Evolutionary conservation across 2,329 filamentous ascomycete genomes (phyloP).

Genomic region (Lasiodiplodia citricola): DNA sequence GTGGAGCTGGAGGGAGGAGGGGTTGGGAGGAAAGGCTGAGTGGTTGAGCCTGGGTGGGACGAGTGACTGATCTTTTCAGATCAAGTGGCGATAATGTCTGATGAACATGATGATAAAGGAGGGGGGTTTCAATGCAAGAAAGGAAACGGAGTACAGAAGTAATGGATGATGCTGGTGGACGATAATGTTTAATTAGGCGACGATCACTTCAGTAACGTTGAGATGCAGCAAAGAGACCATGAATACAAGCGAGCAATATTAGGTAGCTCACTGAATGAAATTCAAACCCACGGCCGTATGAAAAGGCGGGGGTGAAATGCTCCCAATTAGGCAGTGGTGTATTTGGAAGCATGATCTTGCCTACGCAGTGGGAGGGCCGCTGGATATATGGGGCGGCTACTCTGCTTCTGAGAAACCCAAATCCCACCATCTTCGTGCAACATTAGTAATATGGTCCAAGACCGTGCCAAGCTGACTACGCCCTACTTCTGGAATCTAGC

Average conservation of each 20-base stretch:
- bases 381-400: neutral
- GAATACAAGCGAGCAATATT: neutral
- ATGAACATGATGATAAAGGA: neutral
- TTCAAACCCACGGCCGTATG: neutral
- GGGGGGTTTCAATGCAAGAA: neutral
- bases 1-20: neutral
- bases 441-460: neutral
- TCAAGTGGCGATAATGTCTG: neutral
- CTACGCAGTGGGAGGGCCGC: neutral
- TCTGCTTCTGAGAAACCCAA: too few relatives aligned
- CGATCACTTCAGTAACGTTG: neutral
- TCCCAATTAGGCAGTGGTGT: neutral
- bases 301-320: neutral
- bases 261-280: neutral
- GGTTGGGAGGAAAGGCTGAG: neutral
- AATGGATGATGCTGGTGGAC: neutral
- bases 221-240: neutral
- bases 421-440: slow-evolving; percentile 2
- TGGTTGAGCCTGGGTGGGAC: too few relatives aligned
- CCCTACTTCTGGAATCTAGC: neutral
- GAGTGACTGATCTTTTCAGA: neutral
- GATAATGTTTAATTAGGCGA: neutral
- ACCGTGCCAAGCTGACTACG: neutral
- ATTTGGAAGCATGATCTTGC: neutral
- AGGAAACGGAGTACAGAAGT: neutral